A percentile compares a stretch with the other conserved stretches of the same genome.
Conservation (phyloP, 2,329 filamentous ascomycete genomes). For the Beauveria sp. region DNA sequence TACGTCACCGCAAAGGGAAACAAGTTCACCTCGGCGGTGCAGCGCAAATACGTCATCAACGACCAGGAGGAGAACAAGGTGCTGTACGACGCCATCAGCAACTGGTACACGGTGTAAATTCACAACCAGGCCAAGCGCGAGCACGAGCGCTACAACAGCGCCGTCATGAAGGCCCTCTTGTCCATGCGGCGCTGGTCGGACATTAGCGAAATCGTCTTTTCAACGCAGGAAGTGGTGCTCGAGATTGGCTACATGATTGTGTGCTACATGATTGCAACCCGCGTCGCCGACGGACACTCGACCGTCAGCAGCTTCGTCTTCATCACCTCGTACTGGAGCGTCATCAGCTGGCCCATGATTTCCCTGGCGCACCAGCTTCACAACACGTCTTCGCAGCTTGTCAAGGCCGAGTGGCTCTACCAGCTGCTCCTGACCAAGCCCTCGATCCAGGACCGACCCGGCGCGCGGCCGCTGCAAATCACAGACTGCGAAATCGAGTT, state of each 20-base stretch:
- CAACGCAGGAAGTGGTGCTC: slow-evolving; percentile 13
- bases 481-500: slow-evolving; percentile 44
- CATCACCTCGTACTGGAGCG: slow-evolving; percentile 56
- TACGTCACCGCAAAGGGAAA: slow-evolving; percentile 15
- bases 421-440: slow-evolving; percentile 51
- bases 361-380: slow-evolving; percentile 23
- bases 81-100: slow-evolving; percentile 17
- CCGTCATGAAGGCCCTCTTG: slow-evolving; percentile 11
- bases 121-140: slow-evolving; percentile 22
- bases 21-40: slow-evolving; percentile 10
- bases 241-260: slow-evolving; percentile 17
- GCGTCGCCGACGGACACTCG: not conserved
- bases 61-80: slow-evolving; percentile 14
- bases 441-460: slow-evolving; percentile 40
- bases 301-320: slow-evolving; percentile 54
- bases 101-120: slow-evolving; percentile 47
- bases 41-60: slow-evolving; percentile 13
- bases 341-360: slow-evolving; percentile 31
- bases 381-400: slow-evolving; percentile 35
- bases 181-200: slow-evolving; percentile 12
- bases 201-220: slow-evolving; percentile 9
- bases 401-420: slow-evolving; percentile 57
- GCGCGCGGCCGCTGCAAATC: slow-evolving; percentile 36
- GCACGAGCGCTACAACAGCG: slow-evolving; percentile 16
- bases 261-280: slow-evolving; percentile 15